Evolutionary conservation across 345 rosid species (phyloP).

Genomic region (Populus pruinosa): DNA sequence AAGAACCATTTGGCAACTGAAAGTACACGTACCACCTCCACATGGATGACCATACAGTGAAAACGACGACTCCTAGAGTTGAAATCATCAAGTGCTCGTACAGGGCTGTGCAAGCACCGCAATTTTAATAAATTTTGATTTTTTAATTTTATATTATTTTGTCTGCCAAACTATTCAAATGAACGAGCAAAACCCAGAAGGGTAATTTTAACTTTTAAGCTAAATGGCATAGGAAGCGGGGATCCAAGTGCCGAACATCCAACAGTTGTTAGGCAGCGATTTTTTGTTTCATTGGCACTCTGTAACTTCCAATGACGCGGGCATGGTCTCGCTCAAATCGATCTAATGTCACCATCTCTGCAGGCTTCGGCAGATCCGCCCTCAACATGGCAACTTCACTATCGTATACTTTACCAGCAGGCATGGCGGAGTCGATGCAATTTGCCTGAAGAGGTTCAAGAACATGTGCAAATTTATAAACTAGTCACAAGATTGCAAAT

Average conservation of each 20-base stretch:
- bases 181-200: neutral
- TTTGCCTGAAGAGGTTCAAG: constrained; percentile 51
- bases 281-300: constrained; percentile 79
- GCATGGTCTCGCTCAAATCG: constrained; percentile 97
- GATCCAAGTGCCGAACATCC: neutral
- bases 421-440: constrained; percentile 83
- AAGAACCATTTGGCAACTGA: no score
- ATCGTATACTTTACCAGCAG: constrained; percentile 77
- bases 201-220: neutral
- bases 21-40: no score
- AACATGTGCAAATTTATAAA: neutral
- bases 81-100: no score
- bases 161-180: neutral
- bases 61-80: no score
- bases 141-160: no score
- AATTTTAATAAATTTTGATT: no score
- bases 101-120: no score
- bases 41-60: no score
- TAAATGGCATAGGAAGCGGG: neutral
- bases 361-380: constrained; percentile 78
- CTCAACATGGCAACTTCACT: constrained; percentile 80
- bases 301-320: constrained; percentile 78
- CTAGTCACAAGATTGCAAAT: no score
- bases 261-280: constrained; percentile 13
- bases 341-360: constrained; percentile 84